Conservation (phyloP, 169 alveolate species). For the Plasmodium cynomolgi region DNA sequence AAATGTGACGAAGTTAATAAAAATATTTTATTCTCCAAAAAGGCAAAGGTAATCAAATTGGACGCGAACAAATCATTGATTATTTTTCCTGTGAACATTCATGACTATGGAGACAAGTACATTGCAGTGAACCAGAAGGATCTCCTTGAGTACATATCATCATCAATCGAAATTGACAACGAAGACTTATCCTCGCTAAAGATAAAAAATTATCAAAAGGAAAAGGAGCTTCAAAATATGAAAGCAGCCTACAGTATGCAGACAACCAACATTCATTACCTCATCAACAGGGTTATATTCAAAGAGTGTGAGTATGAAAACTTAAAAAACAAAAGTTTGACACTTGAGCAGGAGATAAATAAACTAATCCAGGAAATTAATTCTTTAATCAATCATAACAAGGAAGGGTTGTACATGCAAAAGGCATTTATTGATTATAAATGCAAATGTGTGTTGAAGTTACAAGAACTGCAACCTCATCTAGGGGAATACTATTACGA, state of each 20-base stretch:
- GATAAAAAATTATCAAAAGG: constrained; percentile 64
- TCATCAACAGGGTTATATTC: constrained; percentile 65
- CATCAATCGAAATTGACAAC: constrained; percentile 54
- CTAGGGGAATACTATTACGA: constrained; percentile 57
- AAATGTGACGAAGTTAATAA: constrained; percentile 37
- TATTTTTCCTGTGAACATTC: constrained; percentile 63
- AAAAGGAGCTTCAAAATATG: constrained; percentile 64
- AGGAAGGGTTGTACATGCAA: constrained; percentile 68
- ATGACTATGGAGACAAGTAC: constrained; percentile 73
- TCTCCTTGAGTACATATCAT: constrained; percentile 56
- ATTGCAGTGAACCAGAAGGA: constrained; percentile 70
- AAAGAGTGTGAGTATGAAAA: constrained; percentile 73
- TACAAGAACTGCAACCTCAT: constrained; percentile 56
- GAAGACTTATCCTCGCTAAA: constrained; percentile 41
- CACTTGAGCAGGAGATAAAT: constrained; percentile 60
- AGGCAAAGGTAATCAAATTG: constrained; percentile 62
- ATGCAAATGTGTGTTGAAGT: constrained; percentile 63
- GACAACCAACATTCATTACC: constrained; percentile 70
- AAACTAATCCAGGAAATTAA: constrained; percentile 61
- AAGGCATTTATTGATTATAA: constrained; percentile 68
- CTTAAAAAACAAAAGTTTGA: constrained; percentile 58
- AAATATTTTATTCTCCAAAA: constrained; percentile 56
- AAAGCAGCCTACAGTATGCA: constrained; percentile 75
- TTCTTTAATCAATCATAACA: constrained; percentile 31
- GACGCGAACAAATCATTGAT: constrained; percentile 66